Evolutionary conservation across 208 protist species (phyloP), one percentile per base, ranked within the genome.

Genomic region (Blastocrithidia nonstop): DNA sequence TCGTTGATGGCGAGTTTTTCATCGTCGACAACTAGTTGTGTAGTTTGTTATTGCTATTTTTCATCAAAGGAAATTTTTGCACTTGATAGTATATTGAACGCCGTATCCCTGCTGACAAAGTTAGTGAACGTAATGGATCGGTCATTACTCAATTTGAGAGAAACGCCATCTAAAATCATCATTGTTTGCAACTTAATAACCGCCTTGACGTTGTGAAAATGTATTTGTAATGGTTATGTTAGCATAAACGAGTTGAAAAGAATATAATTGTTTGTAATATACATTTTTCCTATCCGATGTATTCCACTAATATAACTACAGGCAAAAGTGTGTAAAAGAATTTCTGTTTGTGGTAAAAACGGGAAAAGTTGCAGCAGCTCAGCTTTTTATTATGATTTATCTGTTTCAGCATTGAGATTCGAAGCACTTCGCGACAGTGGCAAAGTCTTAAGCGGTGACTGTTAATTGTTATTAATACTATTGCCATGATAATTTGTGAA

Each of bases 181-280:
- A 76, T 65, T 19, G 62, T 73, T 29, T 67, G 62, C 29, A 73
- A 66, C 44, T 81, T 81, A 36, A 67, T 55, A 20, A 81, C 59
- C 33, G 38, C 51, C 6, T 28, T 42, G 1, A 81, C 57, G n/a
- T n/a, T 72, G 59, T 1, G 28, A 46, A 32, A 81, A 72, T 8
- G 31, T 44, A 37, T 76, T 65, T 45, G 65, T 41, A 4, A 81
- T 50, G 17, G 27, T 32, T 26, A 53, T 9, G 59, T 37, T 49
- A 72, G 59, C 66, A 81, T 68, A 0, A 62, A 49, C 0, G 72
- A 81, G 15, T 51, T 60, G 54, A 81, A 81, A 19, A 81, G 50
- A 47, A 76, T 51, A 35, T 57, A 69, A 17, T 61, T 58, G 5
- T 54, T 49, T 0, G 72, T 81, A 25, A 76, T 61, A 50, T 50